phyloP scores from a whole-genome alignment of 1,284 basidiomycete genomes.

The Microbotryum saponariae region DNA sequence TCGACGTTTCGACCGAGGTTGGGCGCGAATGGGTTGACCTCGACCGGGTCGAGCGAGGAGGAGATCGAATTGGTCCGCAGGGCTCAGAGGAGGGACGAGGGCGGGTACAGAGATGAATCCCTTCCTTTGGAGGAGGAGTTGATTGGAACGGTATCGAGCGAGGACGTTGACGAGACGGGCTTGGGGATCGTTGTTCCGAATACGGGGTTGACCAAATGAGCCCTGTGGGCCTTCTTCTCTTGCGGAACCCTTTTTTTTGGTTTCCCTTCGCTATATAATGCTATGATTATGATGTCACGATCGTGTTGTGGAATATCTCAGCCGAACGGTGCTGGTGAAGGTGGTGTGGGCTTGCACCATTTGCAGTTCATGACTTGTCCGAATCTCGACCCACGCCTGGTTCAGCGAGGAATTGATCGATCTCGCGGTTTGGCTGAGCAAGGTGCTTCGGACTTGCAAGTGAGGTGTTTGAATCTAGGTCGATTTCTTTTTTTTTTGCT shows the following conservation, averaged over 20 bases:
- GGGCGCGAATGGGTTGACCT: not conserved
- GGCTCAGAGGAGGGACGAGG: not conserved
- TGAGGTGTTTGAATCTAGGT: no score
- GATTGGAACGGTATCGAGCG: not conserved
- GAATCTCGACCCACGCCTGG: conserved; percentile 11
- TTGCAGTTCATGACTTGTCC: conserved; percentile 13
- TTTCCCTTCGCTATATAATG: no score
- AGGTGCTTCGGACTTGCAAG: not conserved
- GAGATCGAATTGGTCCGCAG: not conserved
- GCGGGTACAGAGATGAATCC: not conserved
- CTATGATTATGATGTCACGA: no score
- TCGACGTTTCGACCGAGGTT: conserved; percentile 3
- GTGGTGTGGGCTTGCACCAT: conserved; percentile 10
- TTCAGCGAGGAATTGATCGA: not conserved
- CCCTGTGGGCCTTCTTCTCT: no score
- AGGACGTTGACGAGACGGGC: conserved; percentile 11
- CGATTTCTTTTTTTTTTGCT: no score
- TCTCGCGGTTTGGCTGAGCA: not conserved
- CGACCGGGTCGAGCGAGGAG: conserved; percentile 8
- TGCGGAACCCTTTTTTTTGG: no score
- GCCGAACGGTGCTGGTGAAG: not conserved
- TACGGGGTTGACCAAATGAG: not conserved
- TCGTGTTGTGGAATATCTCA: no score
- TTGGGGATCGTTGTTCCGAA: conserved; percentile 2
- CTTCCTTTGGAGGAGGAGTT: not conserved